phyloP scores from a whole-genome alignment of 129 eudicot genomes.

The Ambrosia trifida region DNA sequence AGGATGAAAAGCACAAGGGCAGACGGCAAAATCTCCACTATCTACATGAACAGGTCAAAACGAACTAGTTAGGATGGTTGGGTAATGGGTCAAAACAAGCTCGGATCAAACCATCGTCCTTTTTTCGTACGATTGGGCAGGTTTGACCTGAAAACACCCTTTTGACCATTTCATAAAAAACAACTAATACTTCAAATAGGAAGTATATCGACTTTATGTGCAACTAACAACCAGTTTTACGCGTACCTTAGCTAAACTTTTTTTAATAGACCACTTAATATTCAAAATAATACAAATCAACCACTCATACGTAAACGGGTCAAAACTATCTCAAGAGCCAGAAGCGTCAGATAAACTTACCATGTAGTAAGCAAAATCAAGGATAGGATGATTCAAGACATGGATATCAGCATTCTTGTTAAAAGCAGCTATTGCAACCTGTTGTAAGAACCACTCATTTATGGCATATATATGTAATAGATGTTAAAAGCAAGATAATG shows the following conservation, averaged over 20 bases:
- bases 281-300: neutral
- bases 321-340: neutral
- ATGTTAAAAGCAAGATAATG: neutral
- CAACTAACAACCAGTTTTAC: neutral
- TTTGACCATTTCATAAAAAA: too few relatives aligned
- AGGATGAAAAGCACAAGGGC: slow-evolving; percentile 80
- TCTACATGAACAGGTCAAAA: slow-evolving; percentile 33
- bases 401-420: slow-evolving; percentile 66
- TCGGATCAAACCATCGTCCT: too few relatives aligned
- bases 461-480: neutral
- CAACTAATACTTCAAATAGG: too few relatives aligned
- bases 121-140: too few relatives aligned
- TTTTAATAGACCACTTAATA: neutral
- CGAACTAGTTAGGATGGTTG: too few relatives aligned
- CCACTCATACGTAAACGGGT: neutral
- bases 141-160: too few relatives aligned
- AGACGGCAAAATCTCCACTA: slow-evolving; percentile 83
- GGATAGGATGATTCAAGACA: slow-evolving; percentile 73
- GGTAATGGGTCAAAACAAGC: too few relatives aligned
- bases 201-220: too few relatives aligned
- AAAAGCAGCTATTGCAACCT: slow-evolving; percentile 73
- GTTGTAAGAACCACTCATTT: slow-evolving; percentile 4
- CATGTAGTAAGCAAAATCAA: slow-evolving; percentile 66
- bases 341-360: slow-evolving; percentile 34
- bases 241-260: neutral